Percentiles rank a stretch among this genome's conserved stretches.
phyloP scores from a whole-genome alignment of 2,329 filamentous ascomycete genomes.

The Monosporascus sp. region DNA sequence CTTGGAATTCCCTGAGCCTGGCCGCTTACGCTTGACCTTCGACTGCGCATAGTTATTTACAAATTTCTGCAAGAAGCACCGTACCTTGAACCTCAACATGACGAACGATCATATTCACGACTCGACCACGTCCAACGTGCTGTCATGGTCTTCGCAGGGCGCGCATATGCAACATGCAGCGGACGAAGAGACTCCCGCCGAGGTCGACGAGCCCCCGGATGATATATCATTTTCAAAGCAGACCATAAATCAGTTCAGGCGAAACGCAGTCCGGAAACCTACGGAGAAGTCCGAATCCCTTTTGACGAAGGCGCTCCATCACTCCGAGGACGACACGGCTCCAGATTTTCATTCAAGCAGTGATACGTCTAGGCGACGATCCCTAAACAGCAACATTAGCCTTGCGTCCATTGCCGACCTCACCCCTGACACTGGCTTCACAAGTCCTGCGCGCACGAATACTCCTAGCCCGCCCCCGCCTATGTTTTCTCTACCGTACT shows the following conservation, averaged over 20 bases:
- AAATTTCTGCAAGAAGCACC: not conserved
- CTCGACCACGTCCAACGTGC: constrained; percentile 34
- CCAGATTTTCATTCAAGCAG: constrained; percentile 32
- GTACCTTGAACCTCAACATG: constrained; percentile 21
- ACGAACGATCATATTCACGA: constrained; percentile 32
- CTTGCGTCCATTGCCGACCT: constrained; percentile 80
- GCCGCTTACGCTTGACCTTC: not conserved
- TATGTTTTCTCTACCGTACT: constrained; percentile 43
- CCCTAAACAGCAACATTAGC: constrained; percentile 75
- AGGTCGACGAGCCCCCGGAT: constrained; percentile 88
- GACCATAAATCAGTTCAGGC: constrained; percentile 36
- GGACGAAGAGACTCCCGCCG: constrained; percentile 62
- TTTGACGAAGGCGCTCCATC: constrained; percentile 75
- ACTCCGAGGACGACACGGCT: constrained; percentile 51
- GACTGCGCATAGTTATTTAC: not conserved
- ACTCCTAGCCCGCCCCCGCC: constrained; percentile 84
- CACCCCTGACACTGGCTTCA: constrained; percentile 89
- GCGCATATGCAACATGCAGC: constrained; percentile 37
- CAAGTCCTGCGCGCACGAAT: constrained; percentile 80
- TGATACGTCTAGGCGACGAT: constrained; percentile 47
- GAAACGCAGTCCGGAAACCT: constrained; percentile 41
- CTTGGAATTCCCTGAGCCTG: constrained; percentile 2
- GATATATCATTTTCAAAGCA: constrained; percentile 25
- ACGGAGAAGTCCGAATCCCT: constrained; percentile 68
- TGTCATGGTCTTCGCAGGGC: constrained; percentile 41